Percentiles rank a stretch among this genome's conserved stretches.
phyloP scores from a whole-genome alignment of 768 basidiomycete species.

The Xerocomellus amylosporus region DNA sequence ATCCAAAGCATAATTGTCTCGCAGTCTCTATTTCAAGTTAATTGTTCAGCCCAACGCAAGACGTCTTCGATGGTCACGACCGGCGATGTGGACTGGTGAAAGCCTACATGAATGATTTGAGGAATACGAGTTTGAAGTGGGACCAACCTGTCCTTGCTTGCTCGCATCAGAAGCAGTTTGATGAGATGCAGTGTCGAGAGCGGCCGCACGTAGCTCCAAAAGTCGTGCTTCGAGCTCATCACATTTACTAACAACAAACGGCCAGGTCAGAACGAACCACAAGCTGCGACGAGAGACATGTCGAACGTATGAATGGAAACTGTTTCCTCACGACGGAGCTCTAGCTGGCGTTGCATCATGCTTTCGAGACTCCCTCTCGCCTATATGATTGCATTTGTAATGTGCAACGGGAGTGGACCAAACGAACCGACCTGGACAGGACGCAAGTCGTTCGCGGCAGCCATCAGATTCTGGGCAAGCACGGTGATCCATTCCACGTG shows the following conservation, averaged over 20 bases:
- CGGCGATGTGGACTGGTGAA: constrained; percentile 9
- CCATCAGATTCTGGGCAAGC: constrained; percentile 84
- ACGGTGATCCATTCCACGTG: constrained; percentile 80
- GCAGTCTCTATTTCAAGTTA: constrained; percentile 15
- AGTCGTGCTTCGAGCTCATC: constrained; percentile 65
- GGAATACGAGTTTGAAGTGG: not conserved
- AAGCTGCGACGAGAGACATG: not conserved
- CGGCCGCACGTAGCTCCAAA: constrained; percentile 44
- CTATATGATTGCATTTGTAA: constrained; percentile 34
- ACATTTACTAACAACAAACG: constrained; percentile 53
- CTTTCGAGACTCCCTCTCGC: constrained; percentile 77
- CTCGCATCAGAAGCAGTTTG: not conserved
- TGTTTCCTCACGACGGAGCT: constrained; percentile 72
- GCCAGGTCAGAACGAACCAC: constrained; percentile 7
- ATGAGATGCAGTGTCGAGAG: constrained; percentile 13
- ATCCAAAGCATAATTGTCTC: not conserved
- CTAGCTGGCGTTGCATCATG: constrained; percentile 79
- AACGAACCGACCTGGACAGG: constrained; percentile 68
- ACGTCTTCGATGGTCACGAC: constrained; percentile 39
- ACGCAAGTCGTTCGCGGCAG: constrained; percentile 83
- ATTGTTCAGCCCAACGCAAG: constrained; percentile 57
- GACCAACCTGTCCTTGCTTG: constrained; percentile 21
- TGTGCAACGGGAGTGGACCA: not conserved
- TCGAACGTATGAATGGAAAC: constrained; percentile 64
- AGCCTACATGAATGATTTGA: not conserved